Base-by-base conservation (phyloP, 2,329 filamentous ascomycete genomes). In the Aspergillus aculeatinus region DNA sequence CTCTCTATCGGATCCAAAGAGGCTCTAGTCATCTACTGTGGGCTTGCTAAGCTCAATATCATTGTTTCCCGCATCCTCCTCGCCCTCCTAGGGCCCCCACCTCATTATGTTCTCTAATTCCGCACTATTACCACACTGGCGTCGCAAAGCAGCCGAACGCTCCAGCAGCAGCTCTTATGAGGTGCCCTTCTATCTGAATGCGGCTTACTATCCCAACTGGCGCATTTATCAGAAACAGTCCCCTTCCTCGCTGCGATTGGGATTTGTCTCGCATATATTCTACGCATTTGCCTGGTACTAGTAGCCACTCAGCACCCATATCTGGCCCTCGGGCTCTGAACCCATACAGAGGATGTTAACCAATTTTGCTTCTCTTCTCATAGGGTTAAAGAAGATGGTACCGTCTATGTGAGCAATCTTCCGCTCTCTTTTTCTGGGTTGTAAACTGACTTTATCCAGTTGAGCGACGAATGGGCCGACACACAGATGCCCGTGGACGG, bases 121-220 rank as follows among this genome's bases (percentile, higher is more conserved):
- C 25, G 47, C 63, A 42, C 53, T 67, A 51, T 67, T 68, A 55
- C 67, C 67, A 61, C 63, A 66, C 67, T 66, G 69, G 67, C 60
- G 59, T 62, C 61, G 64, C 62, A 68, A 68, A 60, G 62, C 67
- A 19, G 67, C 63, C 58, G 65, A 68, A 48, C 65, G 65, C 48
- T 66, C 64, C 57, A 68, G 63, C 58, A 64, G 61, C 56, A 65
- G 51, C 57, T 69, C 72, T 5, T 72, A 73, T 48, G 72, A 78
- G 44, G 72, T 78, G 23, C 73, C 76, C 11, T 69, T 77, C 51
- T 78, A 73, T 66, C 69, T 85, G 70, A 95, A 95, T 74, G 90
- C 88, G 23, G 89, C 92, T 19, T 95, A 94, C 77, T 95, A 91
- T 74, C 89, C 90, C n/a, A 94, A 91, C 76, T 87, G 86, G 78